Percentiles rank a stretch among this genome's conserved stretches.
phyloP scores from a whole-genome alignment of 768 basidiomycete species.

The Termitomyces sp. region DNA sequence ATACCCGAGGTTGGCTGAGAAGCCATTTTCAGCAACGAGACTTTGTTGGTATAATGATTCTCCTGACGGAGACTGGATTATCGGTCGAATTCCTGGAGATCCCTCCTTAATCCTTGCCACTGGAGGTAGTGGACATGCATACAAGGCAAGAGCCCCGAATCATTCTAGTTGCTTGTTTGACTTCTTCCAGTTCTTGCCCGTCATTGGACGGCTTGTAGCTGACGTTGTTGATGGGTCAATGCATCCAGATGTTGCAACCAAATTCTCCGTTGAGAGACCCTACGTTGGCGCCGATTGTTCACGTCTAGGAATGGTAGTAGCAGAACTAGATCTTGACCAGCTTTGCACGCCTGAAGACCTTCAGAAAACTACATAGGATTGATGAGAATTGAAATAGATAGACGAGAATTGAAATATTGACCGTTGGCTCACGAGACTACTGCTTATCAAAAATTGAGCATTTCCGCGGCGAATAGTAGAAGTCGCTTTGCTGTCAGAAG shows the following conservation, averaged over 20 bases:
- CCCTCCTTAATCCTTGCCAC: slow-evolving; percentile 73
- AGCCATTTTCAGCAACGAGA: slow-evolving; percentile 66
- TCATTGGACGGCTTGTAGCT: slow-evolving; percentile 72
- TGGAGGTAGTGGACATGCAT: slow-evolving; percentile 84
- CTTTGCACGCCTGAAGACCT: slow-evolving; percentile 50
- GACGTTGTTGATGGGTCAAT: slow-evolving; percentile 66
- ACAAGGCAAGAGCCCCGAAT: slow-evolving; percentile 48
- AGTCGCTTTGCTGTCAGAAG: not conserved
- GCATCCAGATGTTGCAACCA: slow-evolving; percentile 39
- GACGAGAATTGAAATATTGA: no score
- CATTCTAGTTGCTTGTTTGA: not conserved
- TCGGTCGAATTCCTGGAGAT: slow-evolving; percentile 61
- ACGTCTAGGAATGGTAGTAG: slow-evolving; percentile 2
- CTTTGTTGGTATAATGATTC: slow-evolving; percentile 96
- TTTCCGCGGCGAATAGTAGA: no score
- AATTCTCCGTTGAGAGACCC: slow-evolving; percentile 61
- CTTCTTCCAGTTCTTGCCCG: slow-evolving; percentile 71
- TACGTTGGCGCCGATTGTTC: slow-evolving; percentile 21
- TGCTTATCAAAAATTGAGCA: no score
- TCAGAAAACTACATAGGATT: not conserved
- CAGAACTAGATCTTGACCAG: slow-evolving; percentile 35
- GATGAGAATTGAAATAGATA: no score
- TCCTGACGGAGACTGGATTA: slow-evolving; percentile 83
- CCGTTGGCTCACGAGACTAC: not conserved
- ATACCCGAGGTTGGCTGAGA: slow-evolving; percentile 75